phyloP scores from a whole-genome alignment of 805 yeast genomes.

The Blastobotrys parvus region DNA sequence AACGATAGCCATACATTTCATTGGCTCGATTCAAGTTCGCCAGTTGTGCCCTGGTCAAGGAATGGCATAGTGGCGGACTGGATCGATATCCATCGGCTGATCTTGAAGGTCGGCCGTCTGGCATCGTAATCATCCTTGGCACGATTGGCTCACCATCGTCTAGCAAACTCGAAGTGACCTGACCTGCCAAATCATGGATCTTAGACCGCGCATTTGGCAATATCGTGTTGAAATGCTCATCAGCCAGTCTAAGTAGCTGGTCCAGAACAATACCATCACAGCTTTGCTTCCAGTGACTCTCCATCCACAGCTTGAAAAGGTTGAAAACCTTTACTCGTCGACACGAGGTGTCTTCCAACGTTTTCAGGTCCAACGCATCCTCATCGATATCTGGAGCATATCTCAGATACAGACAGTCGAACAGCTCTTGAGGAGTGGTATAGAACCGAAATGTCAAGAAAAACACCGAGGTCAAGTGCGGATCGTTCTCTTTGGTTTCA shows the following conservation, averaged over 20 bases:
- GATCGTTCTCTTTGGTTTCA: conserved; percentile 35
- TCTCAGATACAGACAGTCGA: conserved; percentile 58
- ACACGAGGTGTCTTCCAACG: conserved; percentile 28
- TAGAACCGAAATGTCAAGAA: conserved; percentile 70
- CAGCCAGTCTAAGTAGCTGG: conserved; percentile 63
- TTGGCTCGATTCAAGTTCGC: background rate
- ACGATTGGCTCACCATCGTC: conserved; percentile 18
- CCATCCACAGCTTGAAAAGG: conserved; percentile 77
- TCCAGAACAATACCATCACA: conserved; percentile 55
- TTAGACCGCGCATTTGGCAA: conserved; percentile 13
- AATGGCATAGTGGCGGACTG: background rate
- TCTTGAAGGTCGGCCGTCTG: conserved; percentile 4
- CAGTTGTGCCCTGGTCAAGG: background rate
- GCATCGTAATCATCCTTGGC: conserved; percentile 11
- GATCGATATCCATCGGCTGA: background rate
- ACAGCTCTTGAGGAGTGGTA: conserved; percentile 55
- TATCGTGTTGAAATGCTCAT: conserved; percentile 10
- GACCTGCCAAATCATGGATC: conserved; percentile 16
- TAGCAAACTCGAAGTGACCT: conserved; percentile 8
- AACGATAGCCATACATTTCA: conserved; percentile 1
- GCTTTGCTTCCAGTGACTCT: conserved; percentile 74
- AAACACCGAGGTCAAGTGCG: conserved; percentile 63
- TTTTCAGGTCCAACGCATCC: conserved; percentile 42
- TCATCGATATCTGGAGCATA: conserved; percentile 27
- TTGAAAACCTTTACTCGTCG: conserved; percentile 47